Conservation (phyloP, 1,284 basidiomycete species). For the Sporisorium graminicola region DNA sequence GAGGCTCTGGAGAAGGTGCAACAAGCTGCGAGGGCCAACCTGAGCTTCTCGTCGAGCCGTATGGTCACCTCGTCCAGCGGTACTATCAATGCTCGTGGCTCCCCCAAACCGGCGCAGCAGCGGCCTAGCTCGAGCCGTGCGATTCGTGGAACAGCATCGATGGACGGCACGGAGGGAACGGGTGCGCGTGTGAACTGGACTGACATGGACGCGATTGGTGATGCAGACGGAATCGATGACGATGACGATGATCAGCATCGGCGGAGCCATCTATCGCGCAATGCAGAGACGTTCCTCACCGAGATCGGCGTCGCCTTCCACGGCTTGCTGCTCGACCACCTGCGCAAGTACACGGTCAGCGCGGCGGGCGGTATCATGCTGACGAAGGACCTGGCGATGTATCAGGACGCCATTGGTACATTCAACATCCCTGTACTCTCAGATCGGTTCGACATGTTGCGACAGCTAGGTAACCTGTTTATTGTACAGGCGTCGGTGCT, state of each 20-base stretch:
- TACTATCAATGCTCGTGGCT: slow-evolving; percentile 20
- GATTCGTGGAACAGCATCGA: slow-evolving; percentile 10
- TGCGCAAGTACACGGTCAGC: slow-evolving; percentile 95
- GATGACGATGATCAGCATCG: slow-evolving; percentile 35
- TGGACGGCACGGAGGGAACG: slow-evolving; percentile 18
- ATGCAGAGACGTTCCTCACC: slow-evolving; percentile 88
- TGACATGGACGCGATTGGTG: slow-evolving; percentile 9
- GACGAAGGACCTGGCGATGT: slow-evolving; percentile 96
- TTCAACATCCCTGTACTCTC: slow-evolving; percentile 86
- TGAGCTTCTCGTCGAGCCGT: slow-evolving; percentile 68
- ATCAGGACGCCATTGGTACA: slow-evolving; percentile 88
- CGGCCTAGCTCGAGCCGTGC: slow-evolving; percentile 17
- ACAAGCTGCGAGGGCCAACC: slow-evolving; percentile 78
- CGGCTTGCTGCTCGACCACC: slow-evolving; percentile 89
- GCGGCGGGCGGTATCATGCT: slow-evolving; percentile 97
- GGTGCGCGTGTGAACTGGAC: slow-evolving; percentile 27
- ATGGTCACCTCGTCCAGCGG: slow-evolving; percentile 32
- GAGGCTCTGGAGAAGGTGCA: slow-evolving; percentile 85
- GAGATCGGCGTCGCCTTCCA: slow-evolving; percentile 97
- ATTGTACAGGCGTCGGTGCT: slow-evolving; percentile 67
- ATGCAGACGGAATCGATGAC: background rate
- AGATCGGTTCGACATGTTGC: slow-evolving; percentile 97
- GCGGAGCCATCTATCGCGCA: slow-evolving; percentile 72
- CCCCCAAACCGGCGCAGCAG: slow-evolving; percentile 11
- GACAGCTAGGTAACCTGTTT: slow-evolving; percentile 96